Base-by-base conservation (phyloP, 1,284 basidiomycete genomes). In the Irpex sp. region DNA sequence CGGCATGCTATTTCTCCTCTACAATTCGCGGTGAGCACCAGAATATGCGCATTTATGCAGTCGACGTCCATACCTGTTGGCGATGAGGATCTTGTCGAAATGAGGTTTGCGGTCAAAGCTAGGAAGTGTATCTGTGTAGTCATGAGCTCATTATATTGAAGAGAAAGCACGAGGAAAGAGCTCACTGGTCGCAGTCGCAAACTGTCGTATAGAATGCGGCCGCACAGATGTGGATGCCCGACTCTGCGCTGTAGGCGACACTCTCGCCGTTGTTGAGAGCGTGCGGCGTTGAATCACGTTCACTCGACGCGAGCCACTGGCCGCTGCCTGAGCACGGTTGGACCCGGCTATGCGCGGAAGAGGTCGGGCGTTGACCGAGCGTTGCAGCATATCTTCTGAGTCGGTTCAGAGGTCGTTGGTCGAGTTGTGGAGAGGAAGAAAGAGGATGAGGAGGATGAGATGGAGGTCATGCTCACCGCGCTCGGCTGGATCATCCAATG, bases 1-100 rank as follows among this genome's bases (percentile, higher is more conserved):
- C 95, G 86, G 72, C 93, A 94, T 3, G 95, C 95, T 64, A 97
- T 97, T 76, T 98, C 95, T 49, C 95, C 95, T 71, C 93, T 93
- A 23, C 53, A 8, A 35, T 51, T 35, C 4, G n/a, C 28, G 33
- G 45, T 37, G 4, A 14, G 45, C 8, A 53, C 55, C 56, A 9
- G 18, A 9, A 59, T 36, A 56, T 18, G 33, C 12, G 14, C 39
- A 62, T 21, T 54, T 19, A 56, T 5, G 7, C 42, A 9, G 53
- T 12, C 39, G n/a, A n/a, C n/a, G n/a, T n/a, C n/a, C 5, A 42
- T 63, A 88, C 86, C 93, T 80, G 71, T 94, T 95, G 0, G 93
- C 92, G 61, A 95, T 86, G 47, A 95, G 80, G 61, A 94, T 89
- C 79, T 94, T 94, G 77, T 90, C 83, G 65, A 91, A 91, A 66